phyloP scores from a whole-genome alignment of 106 monocot species.

The Acorus gramineus region DNA sequence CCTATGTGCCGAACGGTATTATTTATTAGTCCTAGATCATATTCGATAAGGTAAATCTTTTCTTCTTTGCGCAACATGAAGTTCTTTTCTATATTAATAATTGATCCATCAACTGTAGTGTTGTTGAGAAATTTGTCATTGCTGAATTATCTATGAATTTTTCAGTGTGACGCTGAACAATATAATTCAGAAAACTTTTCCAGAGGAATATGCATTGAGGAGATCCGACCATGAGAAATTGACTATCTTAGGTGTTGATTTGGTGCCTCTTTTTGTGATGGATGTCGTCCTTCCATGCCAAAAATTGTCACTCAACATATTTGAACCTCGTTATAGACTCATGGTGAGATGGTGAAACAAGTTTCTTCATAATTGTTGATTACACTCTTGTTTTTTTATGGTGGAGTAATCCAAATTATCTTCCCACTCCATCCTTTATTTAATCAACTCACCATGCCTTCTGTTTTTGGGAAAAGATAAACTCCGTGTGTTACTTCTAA shows the following conservation, averaged over 20 bases:
- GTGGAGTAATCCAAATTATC: too few species aligned
- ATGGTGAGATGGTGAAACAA: constrained; percentile 49
- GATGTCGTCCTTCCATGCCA: constrained; percentile 94
- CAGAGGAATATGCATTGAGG: constrained; percentile 82
- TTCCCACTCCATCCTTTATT: too few species aligned
- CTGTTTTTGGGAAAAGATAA: too few species aligned
- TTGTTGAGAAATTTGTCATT: constrained; percentile 15
- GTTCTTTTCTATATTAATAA: not conserved
- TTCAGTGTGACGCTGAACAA: constrained; percentile 93
- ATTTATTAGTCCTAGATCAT: constrained; percentile 78
- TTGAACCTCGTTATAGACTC: constrained; percentile 97
- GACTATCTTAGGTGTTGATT: constrained; percentile 47
- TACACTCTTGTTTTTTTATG: too few species aligned
- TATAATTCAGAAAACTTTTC: constrained; percentile 80
- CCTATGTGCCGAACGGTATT: constrained; percentile 93
- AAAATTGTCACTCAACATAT: constrained; percentile 90
- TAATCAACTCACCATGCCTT: too few species aligned
- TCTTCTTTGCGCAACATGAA: not conserved
- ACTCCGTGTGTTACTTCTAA: too few species aligned
- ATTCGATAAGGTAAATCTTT: constrained; percentile 69
- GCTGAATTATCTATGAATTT: constrained; percentile 15
- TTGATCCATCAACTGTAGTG: not conserved
- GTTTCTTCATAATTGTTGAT: not conserved
- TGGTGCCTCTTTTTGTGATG: constrained; percentile 99
- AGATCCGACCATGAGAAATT: constrained; percentile 63